Conservation (phyloP, 768 basidiomycete genomes). For the Mycena rebaudengoi region DNA sequence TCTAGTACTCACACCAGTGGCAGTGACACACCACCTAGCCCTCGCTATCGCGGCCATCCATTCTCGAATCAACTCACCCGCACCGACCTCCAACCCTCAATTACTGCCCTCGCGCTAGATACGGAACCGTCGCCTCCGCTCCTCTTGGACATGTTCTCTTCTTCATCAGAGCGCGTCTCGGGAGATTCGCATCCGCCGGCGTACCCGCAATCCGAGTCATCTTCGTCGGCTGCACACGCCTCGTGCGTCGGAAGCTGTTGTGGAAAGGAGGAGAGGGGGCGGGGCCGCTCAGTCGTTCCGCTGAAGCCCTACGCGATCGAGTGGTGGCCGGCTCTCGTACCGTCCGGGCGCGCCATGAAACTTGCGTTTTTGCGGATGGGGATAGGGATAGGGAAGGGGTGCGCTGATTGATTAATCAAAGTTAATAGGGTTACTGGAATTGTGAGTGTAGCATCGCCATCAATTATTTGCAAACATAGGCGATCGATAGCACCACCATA, state of each 20-base stretch:
- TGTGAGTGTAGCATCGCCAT: no score
- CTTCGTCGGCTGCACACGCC: background rate
- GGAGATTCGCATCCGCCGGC: background rate
- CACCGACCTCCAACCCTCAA: background rate
- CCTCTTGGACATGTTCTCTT: background rate
- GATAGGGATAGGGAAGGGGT: background rate
- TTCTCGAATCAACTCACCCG: background rate
- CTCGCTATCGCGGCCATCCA: background rate
- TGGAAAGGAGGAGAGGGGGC: background rate
- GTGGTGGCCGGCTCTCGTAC: background rate
- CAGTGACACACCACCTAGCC: background rate
- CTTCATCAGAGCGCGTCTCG: background rate
- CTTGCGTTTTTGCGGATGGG: background rate
- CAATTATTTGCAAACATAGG: no score
- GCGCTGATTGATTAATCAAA: no score
- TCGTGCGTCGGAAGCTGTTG: background rate
- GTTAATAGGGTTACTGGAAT: no score
- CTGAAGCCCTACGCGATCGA: background rate
- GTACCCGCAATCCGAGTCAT: background rate
- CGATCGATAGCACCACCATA: no score
- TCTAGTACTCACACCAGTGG: no score
- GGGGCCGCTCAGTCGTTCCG: background rate
- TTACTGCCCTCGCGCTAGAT: no score
- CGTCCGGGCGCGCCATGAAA: background rate
- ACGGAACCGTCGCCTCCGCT: background rate